Conservation (phyloP, 768 basidiomycete genomes). For the Termitomyces eurrhizus region DNA sequence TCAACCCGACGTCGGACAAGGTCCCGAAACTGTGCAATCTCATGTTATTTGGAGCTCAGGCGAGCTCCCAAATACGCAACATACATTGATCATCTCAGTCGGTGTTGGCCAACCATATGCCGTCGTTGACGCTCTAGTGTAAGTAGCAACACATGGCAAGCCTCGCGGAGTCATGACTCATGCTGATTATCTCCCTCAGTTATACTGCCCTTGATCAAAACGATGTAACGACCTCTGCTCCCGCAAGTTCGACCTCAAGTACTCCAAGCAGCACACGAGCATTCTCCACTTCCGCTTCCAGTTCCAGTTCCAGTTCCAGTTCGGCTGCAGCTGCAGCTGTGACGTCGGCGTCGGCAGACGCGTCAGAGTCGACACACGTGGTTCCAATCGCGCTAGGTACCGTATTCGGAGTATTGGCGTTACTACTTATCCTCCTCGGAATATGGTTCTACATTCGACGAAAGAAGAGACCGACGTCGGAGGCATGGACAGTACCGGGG, state of each 20-base stretch:
- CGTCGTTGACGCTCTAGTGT: conserved; percentile 39
- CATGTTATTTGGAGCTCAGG: conserved; percentile 33
- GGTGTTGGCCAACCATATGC: conserved; percentile 30
- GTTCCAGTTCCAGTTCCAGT: conserved; percentile 13
- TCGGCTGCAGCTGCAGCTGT: conserved; percentile 13
- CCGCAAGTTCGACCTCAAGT: conserved; percentile 7
- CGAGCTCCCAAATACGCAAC: conserved; percentile 27
- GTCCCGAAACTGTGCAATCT: conserved; percentile 35
- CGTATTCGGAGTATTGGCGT: conserved; percentile 27
- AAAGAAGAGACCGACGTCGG: conserved; percentile 26
- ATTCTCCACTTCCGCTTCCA: neutral
- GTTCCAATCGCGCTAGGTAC: conserved; percentile 31
- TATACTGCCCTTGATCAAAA: conserved; percentile 20
- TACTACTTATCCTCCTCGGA: conserved; percentile 23
- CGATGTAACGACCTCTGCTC: conserved; percentile 14
- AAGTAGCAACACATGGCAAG: conserved; percentile 11
- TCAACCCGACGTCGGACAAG: conserved; percentile 24
- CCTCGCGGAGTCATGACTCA: neutral
- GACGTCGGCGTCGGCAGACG: conserved; percentile 17
- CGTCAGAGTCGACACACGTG: conserved; percentile 19
- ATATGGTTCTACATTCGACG: conserved; percentile 27
- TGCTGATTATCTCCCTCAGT: conserved; percentile 11
- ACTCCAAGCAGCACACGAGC: conserved; percentile 4
- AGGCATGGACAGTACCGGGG: conserved; percentile 32
- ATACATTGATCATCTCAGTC: conserved; percentile 36